phyloP scores from a whole-genome alignment of 1,139 yeast species.

The Williopsis jadinii region DNA sequence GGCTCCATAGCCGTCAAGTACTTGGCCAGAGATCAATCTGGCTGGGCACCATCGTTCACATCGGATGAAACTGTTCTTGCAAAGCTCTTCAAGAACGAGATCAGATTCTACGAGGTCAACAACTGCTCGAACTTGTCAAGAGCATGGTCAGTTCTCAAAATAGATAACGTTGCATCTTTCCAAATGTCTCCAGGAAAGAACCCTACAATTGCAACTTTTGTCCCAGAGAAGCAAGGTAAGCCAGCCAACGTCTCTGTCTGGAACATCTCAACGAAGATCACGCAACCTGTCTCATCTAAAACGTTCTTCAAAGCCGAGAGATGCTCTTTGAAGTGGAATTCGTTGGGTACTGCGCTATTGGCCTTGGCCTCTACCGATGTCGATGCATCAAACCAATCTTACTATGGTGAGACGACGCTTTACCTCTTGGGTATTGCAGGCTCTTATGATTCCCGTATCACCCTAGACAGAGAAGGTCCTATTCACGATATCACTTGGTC shows the following conservation, averaged over 20 bases:
- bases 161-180: conserved; percentile 55
- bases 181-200: conserved; percentile 75
- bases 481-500: conserved; percentile 98
- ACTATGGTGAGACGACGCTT: conserved; percentile 93
- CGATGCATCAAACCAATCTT: conserved; percentile 87
- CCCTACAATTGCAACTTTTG: conserved; percentile 87
- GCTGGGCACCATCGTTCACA: conserved; percentile 89
- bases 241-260: conserved; percentile 88
- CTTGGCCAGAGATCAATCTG: conserved; percentile 76
- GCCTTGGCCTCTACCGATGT: conserved; percentile 96
- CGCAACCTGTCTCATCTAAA: conserved; percentile 78
- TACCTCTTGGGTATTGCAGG: conserved; percentile 91
- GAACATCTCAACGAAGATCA: conserved; percentile 59
- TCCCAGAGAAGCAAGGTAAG: conserved; percentile 76
- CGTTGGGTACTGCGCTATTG: conserved; percentile 86
- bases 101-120: conserved; percentile 61
- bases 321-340: conserved; percentile 90
- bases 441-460: conserved; percentile 81
- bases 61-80: conserved; percentile 70
- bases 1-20: conserved; percentile 55
- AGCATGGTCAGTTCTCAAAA: conserved; percentile 55
- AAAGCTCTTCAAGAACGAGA: conserved; percentile 53
- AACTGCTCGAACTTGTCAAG: conserved; percentile 40
- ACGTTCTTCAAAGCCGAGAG: conserved; percentile 93
- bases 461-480: conserved; percentile 88